Conservation (phyloP, 2,329 filamentous ascomycete genomes). For the Blastomyces percursus region DNA sequence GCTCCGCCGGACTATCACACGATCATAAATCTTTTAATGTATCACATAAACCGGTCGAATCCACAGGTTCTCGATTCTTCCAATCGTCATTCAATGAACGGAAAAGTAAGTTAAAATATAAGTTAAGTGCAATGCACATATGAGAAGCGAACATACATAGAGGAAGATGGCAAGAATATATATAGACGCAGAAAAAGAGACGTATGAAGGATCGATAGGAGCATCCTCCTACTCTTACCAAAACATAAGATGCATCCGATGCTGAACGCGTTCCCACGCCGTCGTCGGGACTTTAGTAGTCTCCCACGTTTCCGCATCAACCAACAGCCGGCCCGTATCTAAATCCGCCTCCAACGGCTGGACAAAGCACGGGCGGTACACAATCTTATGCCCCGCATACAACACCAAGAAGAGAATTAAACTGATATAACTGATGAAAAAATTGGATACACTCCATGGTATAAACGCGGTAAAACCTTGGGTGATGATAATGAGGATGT, state of each 20-base stretch:
- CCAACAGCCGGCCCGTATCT: constrained; percentile 29
- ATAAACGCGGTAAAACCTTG: constrained; percentile 61
- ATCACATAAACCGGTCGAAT: not conserved
- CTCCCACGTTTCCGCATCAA: constrained; percentile 28
- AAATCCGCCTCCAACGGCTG: constrained; percentile 33
- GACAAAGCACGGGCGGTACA: constrained; percentile 29
- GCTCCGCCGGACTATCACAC: no score
- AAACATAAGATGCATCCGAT: constrained; percentile 9
- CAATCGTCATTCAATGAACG: not conserved
- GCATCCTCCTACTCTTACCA: not conserved
- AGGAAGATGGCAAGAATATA: not conserved
- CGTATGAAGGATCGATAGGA: not conserved
- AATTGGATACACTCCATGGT: constrained; percentile 48
- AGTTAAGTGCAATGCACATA: not conserved
- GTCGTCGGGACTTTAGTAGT: constrained; percentile 21
- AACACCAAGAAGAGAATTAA: constrained; percentile 52
- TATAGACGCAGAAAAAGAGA: not conserved
- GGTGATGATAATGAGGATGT: constrained; percentile 52
- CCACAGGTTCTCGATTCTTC: not conserved
- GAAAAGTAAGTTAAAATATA: no score
- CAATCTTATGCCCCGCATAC: constrained; percentile 49
- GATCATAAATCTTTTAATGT: not conserved
- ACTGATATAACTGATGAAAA: constrained; percentile 56
- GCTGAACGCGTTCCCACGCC: constrained; percentile 19
- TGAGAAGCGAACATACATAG: not conserved